phyloP scores from a whole-genome alignment of 2,329 filamentous ascomycete species.

The Chalaropsis thielavioides region DNA sequence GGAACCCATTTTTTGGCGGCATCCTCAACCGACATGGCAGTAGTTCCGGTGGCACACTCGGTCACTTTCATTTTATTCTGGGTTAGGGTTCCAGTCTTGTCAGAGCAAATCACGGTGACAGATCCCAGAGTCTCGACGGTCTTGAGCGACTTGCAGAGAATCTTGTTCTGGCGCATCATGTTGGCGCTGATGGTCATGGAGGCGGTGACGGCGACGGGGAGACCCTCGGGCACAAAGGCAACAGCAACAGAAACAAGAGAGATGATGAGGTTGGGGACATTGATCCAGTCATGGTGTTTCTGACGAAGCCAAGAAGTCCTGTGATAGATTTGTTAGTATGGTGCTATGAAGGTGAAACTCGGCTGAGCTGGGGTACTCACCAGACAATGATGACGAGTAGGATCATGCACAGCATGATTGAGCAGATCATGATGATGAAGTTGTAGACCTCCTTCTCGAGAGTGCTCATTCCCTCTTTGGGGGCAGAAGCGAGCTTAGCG shows the following conservation, averaged over 20 bases:
- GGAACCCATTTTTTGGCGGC: slow-evolving; percentile 54
- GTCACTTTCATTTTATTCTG: slow-evolving; percentile 99
- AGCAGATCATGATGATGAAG: slow-evolving; percentile 64
- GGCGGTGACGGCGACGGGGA: slow-evolving; percentile 95
- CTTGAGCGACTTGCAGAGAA: slow-evolving; percentile 86
- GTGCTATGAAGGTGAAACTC: neutral
- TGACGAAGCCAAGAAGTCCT: slow-evolving; percentile 74
- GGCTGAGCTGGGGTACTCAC: slow-evolving; percentile 55
- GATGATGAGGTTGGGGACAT: slow-evolving; percentile 70
- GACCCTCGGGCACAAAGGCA: slow-evolving; percentile 90
- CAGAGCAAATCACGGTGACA: slow-evolving; percentile 98
- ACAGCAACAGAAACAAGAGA: slow-evolving; percentile 74
- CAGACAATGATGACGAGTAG: slow-evolving; percentile 92
- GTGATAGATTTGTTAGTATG: slow-evolving; percentile 53
- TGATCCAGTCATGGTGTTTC: slow-evolving; percentile 97
- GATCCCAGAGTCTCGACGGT: slow-evolving; percentile 96
- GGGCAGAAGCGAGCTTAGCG: slow-evolving; percentile 93
- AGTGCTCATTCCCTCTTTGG: slow-evolving; percentile 94
- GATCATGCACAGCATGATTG: slow-evolving; percentile 83
- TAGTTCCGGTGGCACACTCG: slow-evolving; percentile 72
- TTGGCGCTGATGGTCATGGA: slow-evolving; percentile 90
- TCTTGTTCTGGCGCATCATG: slow-evolving; percentile 98
- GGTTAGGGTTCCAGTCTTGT: slow-evolving; percentile 95
- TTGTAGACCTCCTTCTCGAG: slow-evolving; percentile 98
- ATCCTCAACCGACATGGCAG: slow-evolving; percentile 77